phyloP scores from a whole-genome alignment of 2,329 filamentous ascomycete species.

The Diplodia mutila region DNA sequence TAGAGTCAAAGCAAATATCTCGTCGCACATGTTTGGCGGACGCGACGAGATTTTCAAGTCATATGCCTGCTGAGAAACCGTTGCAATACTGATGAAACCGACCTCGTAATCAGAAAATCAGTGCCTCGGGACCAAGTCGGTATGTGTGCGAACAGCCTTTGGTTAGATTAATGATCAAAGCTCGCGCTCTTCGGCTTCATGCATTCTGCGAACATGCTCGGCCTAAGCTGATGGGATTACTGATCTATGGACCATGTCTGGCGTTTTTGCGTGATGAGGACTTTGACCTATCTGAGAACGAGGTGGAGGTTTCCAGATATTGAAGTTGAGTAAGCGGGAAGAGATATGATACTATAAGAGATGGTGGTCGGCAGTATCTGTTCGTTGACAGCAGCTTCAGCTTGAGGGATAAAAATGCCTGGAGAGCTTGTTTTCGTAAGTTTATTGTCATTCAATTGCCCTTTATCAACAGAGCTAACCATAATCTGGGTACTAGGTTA shows the following conservation, averaged over 20 bases:
- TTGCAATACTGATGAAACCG: not conserved
- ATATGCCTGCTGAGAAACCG: too few relatives aligned
- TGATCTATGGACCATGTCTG: not conserved
- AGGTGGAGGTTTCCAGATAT: not conserved
- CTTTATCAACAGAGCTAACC: not conserved
- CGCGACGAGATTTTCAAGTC: too few relatives aligned
- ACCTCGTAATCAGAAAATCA: not conserved
- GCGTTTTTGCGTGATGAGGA: not conserved
- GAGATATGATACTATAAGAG: not conserved
- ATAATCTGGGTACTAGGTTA: not conserved
- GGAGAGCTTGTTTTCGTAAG: slow-evolving; percentile 21
- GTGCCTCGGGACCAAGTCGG: not conserved
- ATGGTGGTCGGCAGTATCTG: not conserved
- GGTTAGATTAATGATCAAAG: not conserved
- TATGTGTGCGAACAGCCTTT: not conserved
- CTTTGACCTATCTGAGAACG: not conserved
- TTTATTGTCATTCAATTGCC: not conserved
- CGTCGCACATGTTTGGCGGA: too few relatives aligned
- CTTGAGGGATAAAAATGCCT: not conserved
- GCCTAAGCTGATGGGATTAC: not conserved
- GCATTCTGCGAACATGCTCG: not conserved
- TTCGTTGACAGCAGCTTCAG: not conserved
- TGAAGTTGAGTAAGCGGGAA: not conserved
- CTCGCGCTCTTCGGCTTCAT: not conserved
- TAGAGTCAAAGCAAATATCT: too few relatives aligned